Evolutionary conservation across 306 rosid genomes (phyloP).

Genomic region (Oxytropis ochrocephala): DNA sequence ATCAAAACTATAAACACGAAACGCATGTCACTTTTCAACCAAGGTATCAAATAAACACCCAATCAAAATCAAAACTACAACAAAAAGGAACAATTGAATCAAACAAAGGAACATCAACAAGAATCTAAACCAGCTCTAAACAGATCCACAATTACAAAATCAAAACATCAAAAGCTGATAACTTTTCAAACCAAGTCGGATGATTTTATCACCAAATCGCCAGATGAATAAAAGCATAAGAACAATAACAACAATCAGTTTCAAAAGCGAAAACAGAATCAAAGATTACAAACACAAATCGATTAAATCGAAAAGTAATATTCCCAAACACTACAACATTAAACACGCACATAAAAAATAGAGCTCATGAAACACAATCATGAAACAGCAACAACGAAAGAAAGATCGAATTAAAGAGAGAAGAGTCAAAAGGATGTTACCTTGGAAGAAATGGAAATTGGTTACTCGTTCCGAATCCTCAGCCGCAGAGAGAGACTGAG

Average conservation of each 20-base stretch:
- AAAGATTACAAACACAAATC: too few relatives aligned
- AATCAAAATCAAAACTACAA: too few relatives aligned
- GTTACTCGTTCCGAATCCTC: slow-evolving; percentile 13
- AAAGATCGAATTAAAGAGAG: not conserved
- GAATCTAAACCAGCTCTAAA: too few relatives aligned
- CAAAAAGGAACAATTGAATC: too few relatives aligned
- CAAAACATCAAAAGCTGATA: not conserved
- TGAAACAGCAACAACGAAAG: not conserved
- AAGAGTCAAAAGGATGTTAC: not conserved
- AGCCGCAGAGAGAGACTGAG: slow-evolving; percentile 18
- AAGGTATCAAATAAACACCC: too few relatives aligned
- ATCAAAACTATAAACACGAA: too few relatives aligned
- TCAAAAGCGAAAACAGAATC: too few relatives aligned
- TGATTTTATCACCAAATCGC: not conserved
- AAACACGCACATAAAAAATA: too few relatives aligned
- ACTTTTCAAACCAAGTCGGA: not conserved
- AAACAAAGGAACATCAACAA: too few relatives aligned
- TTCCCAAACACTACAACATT: too few relatives aligned
- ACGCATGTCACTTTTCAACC: too few relatives aligned
- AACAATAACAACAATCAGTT: not conserved
- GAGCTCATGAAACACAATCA: not conserved
- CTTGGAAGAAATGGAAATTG: not conserved
- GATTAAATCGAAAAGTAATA: too few relatives aligned
- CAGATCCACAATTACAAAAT: not conserved
- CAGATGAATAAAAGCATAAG: not conserved